Percentiles rank a stretch among this genome's conserved stretches.
These are phyloP conservation scores for Bidens hawaiensis DNA, from an alignment of 140 eudicot genomes.

Conservation along the genomic window DNA sequence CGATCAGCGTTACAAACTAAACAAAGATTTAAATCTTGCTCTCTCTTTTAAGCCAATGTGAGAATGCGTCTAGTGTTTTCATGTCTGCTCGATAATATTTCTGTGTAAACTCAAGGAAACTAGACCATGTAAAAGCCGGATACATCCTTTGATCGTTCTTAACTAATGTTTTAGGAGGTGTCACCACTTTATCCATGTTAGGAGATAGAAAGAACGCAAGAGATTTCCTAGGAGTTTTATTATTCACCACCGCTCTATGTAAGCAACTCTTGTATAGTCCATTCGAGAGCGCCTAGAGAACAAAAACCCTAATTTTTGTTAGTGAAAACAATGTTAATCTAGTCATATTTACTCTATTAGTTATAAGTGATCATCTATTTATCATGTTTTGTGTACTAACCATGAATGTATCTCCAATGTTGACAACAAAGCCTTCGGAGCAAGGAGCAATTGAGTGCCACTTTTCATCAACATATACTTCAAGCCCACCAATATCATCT, in stretches of 20 bases:
- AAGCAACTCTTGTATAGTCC: slow-evolving; percentile 82
- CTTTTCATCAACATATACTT: slow-evolving; percentile 51
- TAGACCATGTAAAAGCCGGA: slow-evolving; percentile 83
- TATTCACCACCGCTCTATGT: slow-evolving; percentile 84
- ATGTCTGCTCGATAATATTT: slow-evolving; percentile 70
- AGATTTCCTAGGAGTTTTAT: slow-evolving; percentile 50
- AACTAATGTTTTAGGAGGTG: slow-evolving; percentile 52
- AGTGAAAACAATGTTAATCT: slow-evolving; percentile 3
- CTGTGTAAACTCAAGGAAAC: slow-evolving; percentile 73
- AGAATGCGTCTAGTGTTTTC: slow-evolving; percentile 72
- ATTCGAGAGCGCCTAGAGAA: slow-evolving; percentile 63
- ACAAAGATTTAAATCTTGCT: slow-evolving; percentile 8
- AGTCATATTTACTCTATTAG: too few relatives aligned
- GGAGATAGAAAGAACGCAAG: slow-evolving; percentile 82
- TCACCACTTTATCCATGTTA: slow-evolving; percentile 48
- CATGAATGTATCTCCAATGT: slow-evolving; percentile 83
- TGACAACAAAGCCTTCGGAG: slow-evolving; percentile 60
- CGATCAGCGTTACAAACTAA: slow-evolving; percentile 1
- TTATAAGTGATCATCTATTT: too few relatives aligned
- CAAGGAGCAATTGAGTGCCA: slow-evolving; percentile 67
- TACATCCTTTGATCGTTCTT: slow-evolving; percentile 31
- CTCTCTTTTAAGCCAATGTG: slow-evolving; percentile 48
- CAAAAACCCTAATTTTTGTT: slow-evolving; percentile 7
- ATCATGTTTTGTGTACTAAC: slow-evolving; percentile 31
- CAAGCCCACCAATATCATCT: slow-evolving; percentile 71